Percentiles rank a stretch among this genome's conserved stretches.
These are phyloP conservation scores for Rhytidhysteron rufulum DNA, from an alignment of 2,329 filamentous ascomycete genomes.

Conservation along the genomic window DNA sequence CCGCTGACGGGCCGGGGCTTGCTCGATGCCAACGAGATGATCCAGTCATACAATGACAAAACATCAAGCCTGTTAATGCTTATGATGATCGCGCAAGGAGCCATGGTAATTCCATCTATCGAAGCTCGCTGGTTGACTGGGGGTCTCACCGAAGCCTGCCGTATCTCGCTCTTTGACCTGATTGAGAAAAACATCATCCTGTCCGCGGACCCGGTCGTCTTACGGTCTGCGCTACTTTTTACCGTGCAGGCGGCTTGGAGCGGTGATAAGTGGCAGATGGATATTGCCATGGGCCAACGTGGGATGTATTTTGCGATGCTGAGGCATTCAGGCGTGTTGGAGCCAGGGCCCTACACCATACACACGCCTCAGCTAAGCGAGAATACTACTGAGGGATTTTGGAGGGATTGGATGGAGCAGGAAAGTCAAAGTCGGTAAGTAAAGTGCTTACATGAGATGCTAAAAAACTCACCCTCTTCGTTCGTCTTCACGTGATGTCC, in stretches of 20 bases:
- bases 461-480: too few relatives aligned
- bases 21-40: conserved; percentile 64
- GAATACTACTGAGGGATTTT: conserved; percentile 47
- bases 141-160: conserved; percentile 66
- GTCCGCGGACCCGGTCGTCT: conserved; percentile 60
- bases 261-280: conserved; percentile 75
- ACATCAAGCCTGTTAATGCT: conserved; percentile 63
- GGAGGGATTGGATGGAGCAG: conserved; percentile 62
- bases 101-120: conserved; percentile 60
- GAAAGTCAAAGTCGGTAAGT: conserved; percentile 61
- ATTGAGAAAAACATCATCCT: conserved; percentile 69
- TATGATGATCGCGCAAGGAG: conserved; percentile 70
- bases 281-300: conserved; percentile 69
- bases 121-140: conserved; percentile 64
- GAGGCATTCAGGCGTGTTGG: conserved; percentile 64
- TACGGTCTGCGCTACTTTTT: conserved; percentile 65
- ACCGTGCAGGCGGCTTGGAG: conserved; percentile 68
- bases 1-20: conserved; percentile 57
- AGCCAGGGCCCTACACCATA: conserved; percentile 44
- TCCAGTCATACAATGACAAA: conserved; percentile 59
- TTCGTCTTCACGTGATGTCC: conserved; percentile 18
- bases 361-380: conserved; percentile 45
- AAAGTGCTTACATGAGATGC: conserved; percentile 10
- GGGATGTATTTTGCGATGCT: conserved; percentile 73
- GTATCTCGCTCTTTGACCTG: conserved; percentile 67